phyloP scores from a whole-genome alignment of 768 basidiomycete species.

The Pulveroboletus ravenelii region DNA sequence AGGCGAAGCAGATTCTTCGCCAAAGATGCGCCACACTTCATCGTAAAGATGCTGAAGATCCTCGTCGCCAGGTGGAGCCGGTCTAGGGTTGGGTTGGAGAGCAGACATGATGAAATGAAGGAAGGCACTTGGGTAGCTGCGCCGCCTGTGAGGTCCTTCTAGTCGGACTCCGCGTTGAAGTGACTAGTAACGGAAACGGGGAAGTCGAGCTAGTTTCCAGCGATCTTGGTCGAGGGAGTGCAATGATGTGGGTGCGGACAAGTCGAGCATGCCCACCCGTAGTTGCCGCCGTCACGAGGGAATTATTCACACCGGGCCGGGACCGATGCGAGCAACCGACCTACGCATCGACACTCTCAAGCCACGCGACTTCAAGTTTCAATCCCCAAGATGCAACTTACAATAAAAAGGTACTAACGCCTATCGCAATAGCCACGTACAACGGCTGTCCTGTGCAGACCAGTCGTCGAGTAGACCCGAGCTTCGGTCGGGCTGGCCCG shows the following conservation, averaged over 20 bases:
- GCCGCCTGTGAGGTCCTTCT: not conserved
- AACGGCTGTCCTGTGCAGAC: not conserved
- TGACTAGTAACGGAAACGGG: not conserved
- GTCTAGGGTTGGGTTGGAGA: conserved; percentile 31
- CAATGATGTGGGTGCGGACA: not conserved
- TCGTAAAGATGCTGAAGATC: conserved; percentile 73
- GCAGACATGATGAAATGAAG: conserved; percentile 32
- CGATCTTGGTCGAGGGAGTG: not conserved
- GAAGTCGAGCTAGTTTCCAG: not conserved
- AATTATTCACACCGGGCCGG: conserved; percentile 5
- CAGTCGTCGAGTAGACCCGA: not conserved
- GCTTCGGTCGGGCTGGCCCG: not conserved
- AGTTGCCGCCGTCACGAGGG: not conserved
- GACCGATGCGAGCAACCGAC: not conserved
- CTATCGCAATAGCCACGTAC: not conserved
- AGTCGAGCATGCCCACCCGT: not conserved
- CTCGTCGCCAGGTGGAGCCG: conserved; percentile 53
- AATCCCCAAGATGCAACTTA: too few relatives aligned
- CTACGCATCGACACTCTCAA: not conserved
- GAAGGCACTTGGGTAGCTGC: not conserved
- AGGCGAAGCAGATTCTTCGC: conserved; percentile 40
- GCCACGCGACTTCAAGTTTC: too few relatives aligned
- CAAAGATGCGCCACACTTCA: conserved; percentile 67
- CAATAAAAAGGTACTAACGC: not conserved
- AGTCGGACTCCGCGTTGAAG: not conserved